Base-by-base conservation (phyloP, 2,329 filamentous ascomycete genomes). In the Intubia oerlemansii region DNA sequence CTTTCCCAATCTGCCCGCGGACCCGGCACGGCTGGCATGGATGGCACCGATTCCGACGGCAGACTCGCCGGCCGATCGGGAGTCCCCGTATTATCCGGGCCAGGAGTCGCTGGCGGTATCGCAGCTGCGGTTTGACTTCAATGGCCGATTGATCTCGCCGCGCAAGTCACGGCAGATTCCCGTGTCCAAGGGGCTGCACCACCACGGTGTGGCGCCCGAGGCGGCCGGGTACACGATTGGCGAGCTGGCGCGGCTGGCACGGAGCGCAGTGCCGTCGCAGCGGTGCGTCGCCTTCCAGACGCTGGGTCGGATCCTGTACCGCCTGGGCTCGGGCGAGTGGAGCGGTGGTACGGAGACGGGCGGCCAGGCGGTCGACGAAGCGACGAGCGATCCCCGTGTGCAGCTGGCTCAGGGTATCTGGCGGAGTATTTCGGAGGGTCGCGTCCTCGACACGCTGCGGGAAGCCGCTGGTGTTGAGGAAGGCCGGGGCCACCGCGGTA, bases 171-270 rank as follows among this genome's bases (percentile, higher is more conserved):
- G 82, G 31, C 57, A 65, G 2, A 70, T 95, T 16, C 78, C 85
- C 5, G 67, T 68, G 1, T 72, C 69, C 10, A 66, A 74, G 34
- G 88, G 88, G 0, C 61, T 98, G 10, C 88, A 98, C 48, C 85
- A 98, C 48, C 88, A 98, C 47, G 82, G 77, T 36, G 70, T 84
- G 33, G 84, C 85, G 2, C 88, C 88, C 11, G 81, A 91, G 49
- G 80, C 84, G 2, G 88, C 88, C 0, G 88, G 88, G 0, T 98
- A 98, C 50, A 95, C 88, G 0, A 66, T 98, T 17, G 68, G 71
- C 1, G 88, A 98, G 49, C 59, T 98, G 2, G 73, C 81, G 2
- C 67, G 75, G 18, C 61, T 93, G 2, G 71, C 80, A 5, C 64
- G 85, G 19, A 90, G 79, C 31, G 69, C 72, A 0, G 80, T 92